Conservation (phyloP, 805 yeast species). For the Zygosaccharomyces kombuchaensis region DNA sequence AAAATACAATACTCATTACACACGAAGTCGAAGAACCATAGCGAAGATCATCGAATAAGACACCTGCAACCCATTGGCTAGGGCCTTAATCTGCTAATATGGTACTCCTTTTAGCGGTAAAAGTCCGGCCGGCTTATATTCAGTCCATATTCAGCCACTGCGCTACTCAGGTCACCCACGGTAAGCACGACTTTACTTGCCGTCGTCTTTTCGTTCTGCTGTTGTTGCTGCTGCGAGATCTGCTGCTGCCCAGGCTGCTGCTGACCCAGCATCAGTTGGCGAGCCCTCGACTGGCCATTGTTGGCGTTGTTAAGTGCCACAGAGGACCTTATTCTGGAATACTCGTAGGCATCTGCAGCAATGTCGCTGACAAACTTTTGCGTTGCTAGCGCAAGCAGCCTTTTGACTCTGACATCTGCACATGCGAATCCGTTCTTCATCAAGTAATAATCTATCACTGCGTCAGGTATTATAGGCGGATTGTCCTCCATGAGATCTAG, state of each 20-base stretch:
- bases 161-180: slow-evolving; percentile 89
- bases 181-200: slow-evolving; percentile 80
- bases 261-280: slow-evolving; percentile 69
- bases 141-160: slow-evolving; percentile 87
- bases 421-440: slow-evolving; percentile 82
- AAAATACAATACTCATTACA: slow-evolving; percentile 6
- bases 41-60: not conserved
- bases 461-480: slow-evolving; percentile 95
- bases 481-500: slow-evolving; percentile 87
- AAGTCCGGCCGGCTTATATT: slow-evolving; percentile 90
- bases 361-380: slow-evolving; percentile 92
- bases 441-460: slow-evolving; percentile 88
- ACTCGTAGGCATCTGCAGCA: slow-evolving; percentile 95
- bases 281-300: slow-evolving; percentile 81
- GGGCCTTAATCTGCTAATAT: not conserved
- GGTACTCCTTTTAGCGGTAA: slow-evolving; percentile 55
- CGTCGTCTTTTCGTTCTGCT: slow-evolving; percentile 38
- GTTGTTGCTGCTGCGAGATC: slow-evolving; percentile 38
- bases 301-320: slow-evolving; percentile 80
- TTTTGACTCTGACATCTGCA: slow-evolving; percentile 69
- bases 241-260: slow-evolving; percentile 42
- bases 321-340: slow-evolving; percentile 84
- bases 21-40: slow-evolving; percentile 3
- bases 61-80: not conserved
- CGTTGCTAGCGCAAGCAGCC: slow-evolving; percentile 88